Percentiles rank a stretch among this genome's conserved stretches.
phyloP scores from a whole-genome alignment of 371 early-diverging fungal genomes.

The Mortierella sp. region DNA sequence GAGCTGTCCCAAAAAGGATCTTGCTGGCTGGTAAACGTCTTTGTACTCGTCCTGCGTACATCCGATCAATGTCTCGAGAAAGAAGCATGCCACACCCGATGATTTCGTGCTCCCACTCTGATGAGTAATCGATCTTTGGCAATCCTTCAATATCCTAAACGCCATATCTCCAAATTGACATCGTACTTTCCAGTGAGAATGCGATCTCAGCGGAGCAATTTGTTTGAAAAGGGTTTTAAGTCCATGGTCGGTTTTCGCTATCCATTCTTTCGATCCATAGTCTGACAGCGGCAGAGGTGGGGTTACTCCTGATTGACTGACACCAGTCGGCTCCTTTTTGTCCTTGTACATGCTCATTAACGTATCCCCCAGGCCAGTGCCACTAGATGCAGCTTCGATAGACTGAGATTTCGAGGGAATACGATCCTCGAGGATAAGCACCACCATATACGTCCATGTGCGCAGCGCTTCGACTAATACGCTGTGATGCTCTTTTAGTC shows the following conservation, averaged over 20 bases:
- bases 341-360: slow-evolving; percentile 42
- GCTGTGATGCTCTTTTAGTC: slow-evolving; percentile 43
- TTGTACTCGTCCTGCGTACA: slow-evolving; percentile 42
- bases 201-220: slow-evolving; percentile 22
- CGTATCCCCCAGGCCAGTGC: slow-evolving; percentile 8
- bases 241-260: slow-evolving; percentile 14
- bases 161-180: slow-evolving; percentile 31
- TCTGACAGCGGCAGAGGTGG: not conserved
- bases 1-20: slow-evolving; percentile 9
- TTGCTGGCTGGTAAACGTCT: slow-evolving; percentile 18
- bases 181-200: slow-evolving; percentile 49
- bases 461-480: slow-evolving; percentile 25
- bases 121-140: slow-evolving; percentile 17
- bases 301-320: not conserved
- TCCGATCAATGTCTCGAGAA: slow-evolving; percentile 48
- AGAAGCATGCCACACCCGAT: slow-evolving; percentile 21
- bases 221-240: slow-evolving; percentile 32
- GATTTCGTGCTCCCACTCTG: not conserved
- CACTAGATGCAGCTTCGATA: not conserved
- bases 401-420: not conserved
- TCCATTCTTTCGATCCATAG: slow-evolving; percentile 33
- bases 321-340: not conserved
- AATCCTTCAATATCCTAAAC: slow-evolving; percentile 29
- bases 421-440: slow-evolving; percentile 10
- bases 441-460: slow-evolving; percentile 32